Evolutionary conservation across 2,329 filamentous ascomycete genomes (phyloP).

Genomic region (Pseudogymnoascus sp.): DNA sequence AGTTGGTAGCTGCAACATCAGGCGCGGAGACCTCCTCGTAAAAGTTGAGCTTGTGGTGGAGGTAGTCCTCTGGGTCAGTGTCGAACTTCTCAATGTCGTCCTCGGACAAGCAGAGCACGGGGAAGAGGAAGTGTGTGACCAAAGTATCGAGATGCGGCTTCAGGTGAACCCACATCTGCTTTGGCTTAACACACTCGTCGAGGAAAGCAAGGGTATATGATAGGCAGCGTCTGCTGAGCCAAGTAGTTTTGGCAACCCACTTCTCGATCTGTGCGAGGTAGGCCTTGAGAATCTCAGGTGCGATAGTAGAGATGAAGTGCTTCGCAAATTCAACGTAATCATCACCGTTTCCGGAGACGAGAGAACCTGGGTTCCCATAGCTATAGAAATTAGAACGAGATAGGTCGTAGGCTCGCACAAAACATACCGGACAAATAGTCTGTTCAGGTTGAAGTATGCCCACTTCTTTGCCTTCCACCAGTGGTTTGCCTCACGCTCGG

Average conservation of each 20-base stretch:
- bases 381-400: conserved; percentile 36
- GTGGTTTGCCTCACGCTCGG: conserved; percentile 86
- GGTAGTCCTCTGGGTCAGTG: conserved; percentile 89
- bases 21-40: conserved; percentile 95
- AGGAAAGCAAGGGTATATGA: conserved; percentile 92
- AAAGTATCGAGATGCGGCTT: conserved; percentile 90
- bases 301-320: conserved; percentile 82
- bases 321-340: conserved; percentile 80
- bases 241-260: conserved; percentile 89
- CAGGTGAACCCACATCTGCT: conserved; percentile 91
- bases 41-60: conserved; percentile 94
- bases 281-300: conserved; percentile 90
- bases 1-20: conserved; percentile 93
- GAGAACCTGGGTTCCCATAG: conserved; percentile 77
- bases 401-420: background rate
- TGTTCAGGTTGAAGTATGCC: conserved; percentile 96
- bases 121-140: conserved; percentile 91
- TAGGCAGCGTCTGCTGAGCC: conserved; percentile 89
- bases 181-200: conserved; percentile 95
- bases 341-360: conserved; percentile 65
- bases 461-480: conserved; percentile 99
- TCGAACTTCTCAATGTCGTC: conserved; percentile 93
- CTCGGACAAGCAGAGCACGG: conserved; percentile 82
- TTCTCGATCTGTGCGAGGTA: conserved; percentile 94
- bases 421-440: conserved; percentile 78